A percentile compares a stretch with the other conserved stretches of the same genome.
Evolutionary conservation across 1,284 basidiomycete species (phyloP).

Genomic region (Cutaneotrichosporon dermatis): DNA sequence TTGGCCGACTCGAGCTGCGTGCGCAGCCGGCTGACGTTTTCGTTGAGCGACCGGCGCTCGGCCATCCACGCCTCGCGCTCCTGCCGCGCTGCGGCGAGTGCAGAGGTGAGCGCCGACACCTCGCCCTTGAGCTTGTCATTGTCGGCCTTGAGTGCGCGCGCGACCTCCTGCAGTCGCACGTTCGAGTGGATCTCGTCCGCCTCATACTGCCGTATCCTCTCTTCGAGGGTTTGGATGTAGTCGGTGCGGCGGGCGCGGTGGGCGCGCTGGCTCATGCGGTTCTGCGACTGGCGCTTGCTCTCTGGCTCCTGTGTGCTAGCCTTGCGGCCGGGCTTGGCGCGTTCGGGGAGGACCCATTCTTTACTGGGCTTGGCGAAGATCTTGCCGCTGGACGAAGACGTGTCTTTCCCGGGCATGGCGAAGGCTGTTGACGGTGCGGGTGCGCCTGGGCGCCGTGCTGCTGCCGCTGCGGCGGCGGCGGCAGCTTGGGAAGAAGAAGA

Average conservation of each 20-base stretch:
- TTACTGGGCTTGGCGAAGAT: slow-evolving; percentile 61
- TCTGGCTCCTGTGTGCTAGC: slow-evolving; percentile 66
- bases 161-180: slow-evolving; percentile 76
- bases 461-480: background rate
- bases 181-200: slow-evolving; percentile 86
- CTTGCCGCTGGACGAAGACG: slow-evolving; percentile 45
- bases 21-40: slow-evolving; percentile 5
- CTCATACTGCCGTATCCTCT: slow-evolving; percentile 77
- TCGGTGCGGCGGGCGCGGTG: slow-evolving; percentile 87
- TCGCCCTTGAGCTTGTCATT: slow-evolving; percentile 54
- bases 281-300: slow-evolving; percentile 49
- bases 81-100: slow-evolving; percentile 61
- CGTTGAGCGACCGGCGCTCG: slow-evolving; percentile 11
- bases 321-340: slow-evolving; percentile 83
- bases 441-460: background rate
- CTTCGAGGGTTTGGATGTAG: slow-evolving; percentile 83
- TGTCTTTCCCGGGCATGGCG: slow-evolving; percentile 35
- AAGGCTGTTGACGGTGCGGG: slow-evolving; percentile 4
- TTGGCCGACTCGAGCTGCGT: slow-evolving; percentile 9
- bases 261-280: slow-evolving; percentile 76
- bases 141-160: slow-evolving; percentile 81
- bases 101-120: slow-evolving; percentile 58
- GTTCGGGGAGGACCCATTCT: slow-evolving; percentile 84
- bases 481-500: slow-evolving; percentile 7
- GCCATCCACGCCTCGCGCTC: slow-evolving; percentile 42